phyloP scores from a whole-genome alignment of 768 basidiomycete species.

The Ramaria sp. region DNA sequence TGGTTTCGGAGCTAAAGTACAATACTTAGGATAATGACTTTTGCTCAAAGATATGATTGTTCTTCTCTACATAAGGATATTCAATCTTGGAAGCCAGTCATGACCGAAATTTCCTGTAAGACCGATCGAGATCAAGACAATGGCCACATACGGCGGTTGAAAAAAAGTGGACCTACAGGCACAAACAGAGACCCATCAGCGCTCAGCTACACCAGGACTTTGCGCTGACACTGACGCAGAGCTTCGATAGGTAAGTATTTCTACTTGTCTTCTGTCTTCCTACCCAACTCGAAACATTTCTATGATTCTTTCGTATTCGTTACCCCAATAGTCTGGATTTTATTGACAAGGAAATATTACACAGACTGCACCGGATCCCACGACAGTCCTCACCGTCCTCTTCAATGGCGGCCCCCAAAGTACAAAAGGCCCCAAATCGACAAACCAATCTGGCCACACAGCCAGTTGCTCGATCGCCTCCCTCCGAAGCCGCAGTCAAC shows the following conservation, averaged over 20 bases:
- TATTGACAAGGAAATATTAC: background rate
- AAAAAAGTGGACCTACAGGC: background rate
- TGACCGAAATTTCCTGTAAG: too few species aligned
- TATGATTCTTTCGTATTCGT: background rate
- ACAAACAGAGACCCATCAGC: background rate
- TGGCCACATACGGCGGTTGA: too few species aligned
- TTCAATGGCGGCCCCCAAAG: slow-evolving; percentile 6
- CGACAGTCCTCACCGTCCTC: background rate
- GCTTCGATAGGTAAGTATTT: background rate
- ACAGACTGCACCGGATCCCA: slow-evolving; percentile 3
- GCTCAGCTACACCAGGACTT: background rate
- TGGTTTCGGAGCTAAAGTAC: too few species aligned
- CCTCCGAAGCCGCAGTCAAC: slow-evolving; percentile 11
- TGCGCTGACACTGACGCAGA: background rate
- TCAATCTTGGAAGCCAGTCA: too few species aligned
- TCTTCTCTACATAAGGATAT: too few species aligned
- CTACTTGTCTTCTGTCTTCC: background rate
- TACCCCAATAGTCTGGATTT: background rate
- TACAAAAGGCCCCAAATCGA: slow-evolving; percentile 7
- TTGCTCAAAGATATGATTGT: too few species aligned
- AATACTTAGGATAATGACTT: too few species aligned
- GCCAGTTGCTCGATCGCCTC: background rate
- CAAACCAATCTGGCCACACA: background rate
- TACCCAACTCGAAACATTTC: background rate
- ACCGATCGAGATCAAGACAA: too few species aligned